Conservation (phyloP, 1,284 basidiomycete species). For the Mycena sp. region DNA sequence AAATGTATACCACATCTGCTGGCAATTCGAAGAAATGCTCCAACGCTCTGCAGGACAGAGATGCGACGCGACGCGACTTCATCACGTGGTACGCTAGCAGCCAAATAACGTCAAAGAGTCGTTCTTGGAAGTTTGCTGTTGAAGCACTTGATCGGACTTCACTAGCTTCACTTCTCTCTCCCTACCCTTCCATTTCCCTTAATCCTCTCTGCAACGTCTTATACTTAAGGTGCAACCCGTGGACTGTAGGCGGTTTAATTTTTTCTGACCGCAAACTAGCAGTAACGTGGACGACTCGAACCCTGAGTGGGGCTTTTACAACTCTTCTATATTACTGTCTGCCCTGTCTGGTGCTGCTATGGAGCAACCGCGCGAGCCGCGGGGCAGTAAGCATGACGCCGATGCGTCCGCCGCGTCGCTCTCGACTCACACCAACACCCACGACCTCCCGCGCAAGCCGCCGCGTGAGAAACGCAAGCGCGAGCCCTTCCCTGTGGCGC, state of each 20-base stretch:
- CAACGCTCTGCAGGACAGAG: too few relatives aligned
- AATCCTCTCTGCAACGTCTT: too few relatives aligned
- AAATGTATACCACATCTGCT: too few relatives aligned
- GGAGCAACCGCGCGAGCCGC: background rate
- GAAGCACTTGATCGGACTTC: background rate
- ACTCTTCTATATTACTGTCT: background rate
- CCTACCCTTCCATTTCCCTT: too few relatives aligned
- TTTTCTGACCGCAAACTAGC: too few relatives aligned
- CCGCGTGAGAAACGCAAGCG: conserved; percentile 22
- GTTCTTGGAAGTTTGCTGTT: background rate
- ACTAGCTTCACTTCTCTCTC: too few relatives aligned
- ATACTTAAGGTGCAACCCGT: too few relatives aligned
- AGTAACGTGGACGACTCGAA: too few relatives aligned
- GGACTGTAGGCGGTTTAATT: too few relatives aligned
- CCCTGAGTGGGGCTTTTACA: too few relatives aligned
- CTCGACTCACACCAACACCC: background rate
- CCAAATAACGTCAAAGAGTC: too few relatives aligned
- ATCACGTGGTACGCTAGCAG: background rate
- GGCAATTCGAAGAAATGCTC: too few relatives aligned
- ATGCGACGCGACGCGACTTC: background rate
- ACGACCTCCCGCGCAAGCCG: conserved; percentile 8
- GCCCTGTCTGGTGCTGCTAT: background rate
- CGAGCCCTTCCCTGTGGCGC: conserved; percentile 11
- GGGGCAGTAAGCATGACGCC: background rate
- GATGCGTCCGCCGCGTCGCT: background rate